Evolutionary conservation across 306 rosid species (phyloP).

Genomic region (Oxytropis ochrocephala): DNA sequence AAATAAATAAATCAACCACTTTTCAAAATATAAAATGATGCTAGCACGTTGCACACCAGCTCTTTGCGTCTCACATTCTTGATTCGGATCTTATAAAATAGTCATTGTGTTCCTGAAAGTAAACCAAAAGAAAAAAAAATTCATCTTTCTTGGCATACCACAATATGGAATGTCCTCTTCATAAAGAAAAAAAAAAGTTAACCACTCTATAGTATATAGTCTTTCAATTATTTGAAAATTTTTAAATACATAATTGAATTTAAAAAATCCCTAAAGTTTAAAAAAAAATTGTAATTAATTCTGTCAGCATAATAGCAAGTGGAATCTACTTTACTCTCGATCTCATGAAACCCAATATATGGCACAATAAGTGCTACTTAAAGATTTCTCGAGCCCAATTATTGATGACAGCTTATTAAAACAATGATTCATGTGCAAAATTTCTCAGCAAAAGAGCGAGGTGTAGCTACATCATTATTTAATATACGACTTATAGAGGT

Average conservation of each 20-base stretch:
- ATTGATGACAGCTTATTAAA: conserved; percentile 15
- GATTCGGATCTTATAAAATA: background rate
- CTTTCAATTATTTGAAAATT: too few relatives aligned
- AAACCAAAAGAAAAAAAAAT: background rate
- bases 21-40: background rate
- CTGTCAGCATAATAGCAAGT: background rate
- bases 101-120: background rate
- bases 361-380: background rate
- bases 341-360: background rate
- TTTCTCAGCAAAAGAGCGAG: conserved; percentile 6
- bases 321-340: background rate
- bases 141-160: background rate
- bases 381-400: conserved; percentile 11
- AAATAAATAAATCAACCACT: background rate
- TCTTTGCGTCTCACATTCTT: background rate
- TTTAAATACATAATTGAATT: too few relatives aligned
- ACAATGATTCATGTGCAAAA: conserved; percentile 4
- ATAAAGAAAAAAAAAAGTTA: background rate
- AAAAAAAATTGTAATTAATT: too few relatives aligned
- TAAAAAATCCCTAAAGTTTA: too few relatives aligned
- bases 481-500: too few relatives aligned
- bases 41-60: background rate
- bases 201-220: too few relatives aligned
- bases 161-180: background rate
- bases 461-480: background rate